Evolutionary conservation across 805 yeast species (phyloP).

Genomic region (Wilhelminamyces savonicus): DNA sequence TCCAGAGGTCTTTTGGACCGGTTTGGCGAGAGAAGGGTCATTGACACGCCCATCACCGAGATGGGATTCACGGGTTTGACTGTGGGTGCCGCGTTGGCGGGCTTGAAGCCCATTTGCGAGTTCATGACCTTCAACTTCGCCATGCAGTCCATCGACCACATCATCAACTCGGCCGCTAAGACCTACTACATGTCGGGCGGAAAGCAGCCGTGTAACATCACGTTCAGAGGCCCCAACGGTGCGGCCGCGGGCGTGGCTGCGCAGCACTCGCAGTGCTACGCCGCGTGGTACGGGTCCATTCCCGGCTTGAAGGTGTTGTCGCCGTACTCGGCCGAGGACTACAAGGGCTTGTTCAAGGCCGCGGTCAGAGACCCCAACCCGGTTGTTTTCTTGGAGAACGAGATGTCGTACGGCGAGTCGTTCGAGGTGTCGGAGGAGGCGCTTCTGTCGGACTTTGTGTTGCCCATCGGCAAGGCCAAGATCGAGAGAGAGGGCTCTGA

Average conservation of each 20-base stretch:
- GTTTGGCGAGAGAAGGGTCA: slow-evolving; percentile 88
- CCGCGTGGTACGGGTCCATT: slow-evolving; percentile 97
- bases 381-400: slow-evolving; percentile 92
- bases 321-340: slow-evolving; percentile 94
- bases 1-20: slow-evolving; percentile 93
- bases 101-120: slow-evolving; percentile 94
- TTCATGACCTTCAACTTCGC: slow-evolving; percentile 99
- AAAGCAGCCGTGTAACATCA: slow-evolving; percentile 92
- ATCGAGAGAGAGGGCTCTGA: slow-evolving; percentile 91
- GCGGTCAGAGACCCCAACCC: slow-evolving; percentile 99
- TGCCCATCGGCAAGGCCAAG: slow-evolving; percentile 95
- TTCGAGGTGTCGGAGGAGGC: slow-evolving; percentile 89
- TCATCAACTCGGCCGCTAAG: slow-evolving; percentile 97
- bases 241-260: slow-evolving; percentile 99
- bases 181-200: slow-evolving; percentile 99
- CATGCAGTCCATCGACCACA: slow-evolving; percentile 99
- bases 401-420: slow-evolving; percentile 86
- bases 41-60: slow-evolving; percentile 98
- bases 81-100: slow-evolving; percentile 94
- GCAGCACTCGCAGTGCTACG: slow-evolving; percentile 96
- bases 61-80: slow-evolving; percentile 97
- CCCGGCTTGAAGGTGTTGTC: slow-evolving; percentile 97
- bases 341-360: slow-evolving; percentile 91
- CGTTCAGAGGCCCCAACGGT: slow-evolving; percentile 99
- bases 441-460: slow-evolving; percentile 76